These are phyloP conservation scores for Umbelopsis vinacea DNA, from an alignment of 192 early-diverging fungal genomes.

Conservation along the genomic window DNA sequence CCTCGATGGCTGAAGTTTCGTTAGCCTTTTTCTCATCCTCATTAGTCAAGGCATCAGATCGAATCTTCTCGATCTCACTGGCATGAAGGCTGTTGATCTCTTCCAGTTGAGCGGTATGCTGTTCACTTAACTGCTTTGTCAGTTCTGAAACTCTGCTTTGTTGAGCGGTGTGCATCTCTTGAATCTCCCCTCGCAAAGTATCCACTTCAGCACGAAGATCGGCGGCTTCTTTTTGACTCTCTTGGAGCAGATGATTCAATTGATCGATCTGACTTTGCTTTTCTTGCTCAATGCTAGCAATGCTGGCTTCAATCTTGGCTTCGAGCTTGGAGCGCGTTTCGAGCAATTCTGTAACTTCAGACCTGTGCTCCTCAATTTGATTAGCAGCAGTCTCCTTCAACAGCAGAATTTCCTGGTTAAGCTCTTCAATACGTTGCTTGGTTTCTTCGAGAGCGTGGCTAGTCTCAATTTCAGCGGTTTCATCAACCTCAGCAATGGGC, in stretches of 20 bases:
- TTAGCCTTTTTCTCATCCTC: background rate
- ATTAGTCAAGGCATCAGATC: background rate
- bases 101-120: conserved; percentile 1
- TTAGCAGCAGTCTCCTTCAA: background rate
- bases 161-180: background rate
- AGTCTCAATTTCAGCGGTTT: background rate
- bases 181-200: conserved; percentile 14
- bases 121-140: conserved; percentile 15
- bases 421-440: background rate
- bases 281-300: background rate
- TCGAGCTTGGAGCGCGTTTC: background rate
- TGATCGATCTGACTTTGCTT: background rate
- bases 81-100: conserved; percentile 5
- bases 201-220: background rate
- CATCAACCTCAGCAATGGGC: background rate
- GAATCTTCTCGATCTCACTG: conserved; percentile 10
- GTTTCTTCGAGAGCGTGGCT: background rate
- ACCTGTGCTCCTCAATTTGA: background rate
- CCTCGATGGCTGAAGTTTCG: background rate
- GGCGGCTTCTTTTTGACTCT: background rate
- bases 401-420: background rate
- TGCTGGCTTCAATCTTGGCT: background rate
- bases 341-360: background rate
- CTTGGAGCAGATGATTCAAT: background rate
- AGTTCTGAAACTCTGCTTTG: conserved; percentile 9